Evolutionary conservation across 139 green algal genomes (phyloP).

Genomic region (Coelastrella sp.): DNA sequence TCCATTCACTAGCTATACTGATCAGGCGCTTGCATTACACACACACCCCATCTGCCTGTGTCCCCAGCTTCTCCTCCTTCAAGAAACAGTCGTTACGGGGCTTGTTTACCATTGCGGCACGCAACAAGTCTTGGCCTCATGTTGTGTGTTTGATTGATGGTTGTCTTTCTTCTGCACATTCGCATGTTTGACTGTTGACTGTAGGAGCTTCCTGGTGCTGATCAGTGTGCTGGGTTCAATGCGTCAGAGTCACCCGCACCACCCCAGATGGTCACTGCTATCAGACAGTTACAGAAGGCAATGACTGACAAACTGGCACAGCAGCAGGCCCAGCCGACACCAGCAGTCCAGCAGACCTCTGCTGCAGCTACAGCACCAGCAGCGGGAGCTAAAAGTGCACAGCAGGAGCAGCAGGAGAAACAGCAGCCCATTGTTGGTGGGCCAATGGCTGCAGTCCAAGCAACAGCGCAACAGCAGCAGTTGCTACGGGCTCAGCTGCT

Average conservation of each 20-base stretch:
- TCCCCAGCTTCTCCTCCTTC: too few species aligned
- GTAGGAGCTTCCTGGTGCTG: conserved; percentile 39
- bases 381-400: background rate
- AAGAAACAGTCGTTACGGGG: too few species aligned
- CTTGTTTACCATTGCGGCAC: too few species aligned
- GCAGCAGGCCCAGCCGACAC: conserved; percentile 9
- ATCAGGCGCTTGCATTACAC: too few species aligned
- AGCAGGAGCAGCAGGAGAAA: background rate
- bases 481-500: background rate
- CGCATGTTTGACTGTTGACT: too few species aligned
- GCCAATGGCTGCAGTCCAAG: background rate
- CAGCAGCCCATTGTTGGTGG: too few species aligned
- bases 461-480: background rate
- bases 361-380: background rate
- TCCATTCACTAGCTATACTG: too few species aligned
- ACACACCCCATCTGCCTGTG: too few species aligned
- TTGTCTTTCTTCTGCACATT: too few species aligned
- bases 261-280: background rate
- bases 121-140: too few species aligned
- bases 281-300: conserved; percentile 26
- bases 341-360: background rate
- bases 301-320: background rate
- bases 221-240: background rate
- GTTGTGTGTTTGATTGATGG: too few species aligned
- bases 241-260: conserved; percentile 14